Base-by-base conservation (phyloP, 495 filamentous ascomycete species). In the Lophiostoma macrostomum region DNA sequence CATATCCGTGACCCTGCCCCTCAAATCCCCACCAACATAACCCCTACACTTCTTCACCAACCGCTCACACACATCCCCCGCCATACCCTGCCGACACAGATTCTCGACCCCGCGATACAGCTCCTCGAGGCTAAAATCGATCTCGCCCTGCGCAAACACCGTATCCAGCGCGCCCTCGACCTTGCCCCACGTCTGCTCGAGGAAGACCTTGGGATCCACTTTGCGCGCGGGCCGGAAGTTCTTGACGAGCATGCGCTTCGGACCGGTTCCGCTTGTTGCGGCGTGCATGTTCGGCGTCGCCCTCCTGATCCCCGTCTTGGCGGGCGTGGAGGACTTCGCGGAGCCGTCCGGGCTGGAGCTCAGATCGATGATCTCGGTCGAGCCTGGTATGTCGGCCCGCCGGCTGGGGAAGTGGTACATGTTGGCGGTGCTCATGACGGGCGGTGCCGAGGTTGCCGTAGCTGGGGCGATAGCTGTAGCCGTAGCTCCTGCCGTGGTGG, bases 101-200 rank as follows among this genome's bases (percentile, higher is more conserved):
- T 91, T 91, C 73, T 97, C 91, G 0, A 90, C 87, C 0, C 87
- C 89, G 25, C 86, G 80, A 67, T 97, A 96, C 8, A 98, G 75
- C 52, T 88, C 85, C 66, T 97, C 93, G 35, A 94, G 69, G 11
- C 90, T 88, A 53, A 79, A 75, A 1, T 72, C 68, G 5, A 86
- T 77, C 50, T 80, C 77, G 47, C 76, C 72, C 28, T 78, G 73
- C 10, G 72, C 64, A 63, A 96, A 95, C 12, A 95, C 82, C 14
- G 82, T 78, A 3, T 73, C 71, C 38, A 98, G 73, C 1, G 88
- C 89, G 28, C 72, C 72, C 52, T 88, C 80, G 5, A 97, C 69
- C 62, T 90, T 84, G 35, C 66, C 67, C 80, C 83, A 88, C 1
- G 80, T 82, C 47, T 77, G 78, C 25, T 83, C 74, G 56, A 91